Base-by-base conservation (phyloP, 2,329 filamentous ascomycete species). In the Neoscytalidium dimidiatum region DNA sequence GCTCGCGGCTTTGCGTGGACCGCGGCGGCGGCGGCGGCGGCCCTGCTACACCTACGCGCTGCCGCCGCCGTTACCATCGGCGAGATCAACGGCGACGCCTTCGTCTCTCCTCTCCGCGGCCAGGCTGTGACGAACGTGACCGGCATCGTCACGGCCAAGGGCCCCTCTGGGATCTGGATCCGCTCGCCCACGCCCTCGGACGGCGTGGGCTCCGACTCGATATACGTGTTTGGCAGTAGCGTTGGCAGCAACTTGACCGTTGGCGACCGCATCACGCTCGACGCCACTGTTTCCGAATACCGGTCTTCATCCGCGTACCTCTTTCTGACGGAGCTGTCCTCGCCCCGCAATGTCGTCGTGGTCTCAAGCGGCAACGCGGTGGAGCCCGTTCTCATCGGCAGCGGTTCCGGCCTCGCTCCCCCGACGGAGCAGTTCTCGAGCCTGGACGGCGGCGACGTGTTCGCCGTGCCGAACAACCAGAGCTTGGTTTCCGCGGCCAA, bases 81-180 rank as follows among this genome's bases (percentile, higher is more conserved):
- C 51, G 69, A 88, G 70, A 90, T 91, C 81, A 91, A 90, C 69
- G 88, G 89, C 68, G 82, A 86, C 71, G 82, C 76, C 23, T 91
- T 85, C 75, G 74, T 90, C 53, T 91, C 89, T 17, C 83, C 87
- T 0, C 85, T 85, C 73, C 80, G 80, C 8, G 84, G 84, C 56
- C 77, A 87, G 72, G 77, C 76, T 6, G 85, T 91, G 58, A 83
- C 81, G 23, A 84, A 84, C 64, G 81, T 92, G 64, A 82, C 83
- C 35, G 89, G 89, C 41, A 77, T 91, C 11, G 82, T 92, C 17
- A 89, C 88, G 19, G 89, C 88, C 35, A 87, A 87, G 71, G 82
- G 84, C 0, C 81, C 84, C 14, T 81, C 80, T 66, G 89, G 89
- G 13, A 81, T 92, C 72, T 92, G 84, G 80, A 79, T 92, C 19